Conservation (phyloP, 371 early-diverging fungal genomes). For the Mortierella sp. region DNA sequence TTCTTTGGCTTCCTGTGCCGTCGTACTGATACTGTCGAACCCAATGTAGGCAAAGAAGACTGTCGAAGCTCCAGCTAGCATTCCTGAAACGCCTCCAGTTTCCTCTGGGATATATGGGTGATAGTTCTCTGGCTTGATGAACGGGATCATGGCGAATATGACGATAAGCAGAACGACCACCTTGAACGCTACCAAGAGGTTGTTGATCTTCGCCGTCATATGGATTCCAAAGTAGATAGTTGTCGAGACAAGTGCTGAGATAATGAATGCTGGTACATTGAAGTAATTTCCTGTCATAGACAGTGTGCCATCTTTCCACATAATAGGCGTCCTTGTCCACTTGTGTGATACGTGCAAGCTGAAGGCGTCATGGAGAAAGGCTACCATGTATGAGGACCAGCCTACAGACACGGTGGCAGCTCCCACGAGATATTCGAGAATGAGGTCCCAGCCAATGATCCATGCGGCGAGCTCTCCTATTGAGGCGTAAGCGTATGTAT, state of each 20-base stretch:
- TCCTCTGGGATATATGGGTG: slow-evolving; percentile 84
- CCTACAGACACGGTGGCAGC: slow-evolving; percentile 77
- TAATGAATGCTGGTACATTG: slow-evolving; percentile 80
- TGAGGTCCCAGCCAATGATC: slow-evolving; percentile 89
- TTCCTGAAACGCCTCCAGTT: slow-evolving; percentile 71
- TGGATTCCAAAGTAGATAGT: slow-evolving; percentile 79
- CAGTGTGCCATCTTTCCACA: slow-evolving; percentile 62
- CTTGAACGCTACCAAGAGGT: slow-evolving; percentile 77
- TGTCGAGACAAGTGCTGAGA: slow-evolving; percentile 66
- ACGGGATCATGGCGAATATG: slow-evolving; percentile 74
- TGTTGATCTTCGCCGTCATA: slow-evolving; percentile 79
- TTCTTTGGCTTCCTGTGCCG: slow-evolving; percentile 85
- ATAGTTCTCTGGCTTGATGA: slow-evolving; percentile 76
- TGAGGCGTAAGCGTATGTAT: slow-evolving; percentile 86
- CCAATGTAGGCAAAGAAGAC: slow-evolving; percentile 92
- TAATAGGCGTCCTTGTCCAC: slow-evolving; percentile 71
- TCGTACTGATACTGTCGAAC: slow-evolving; percentile 90
- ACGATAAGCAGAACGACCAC: slow-evolving; percentile 81
- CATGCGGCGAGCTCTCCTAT: slow-evolving; percentile 87
- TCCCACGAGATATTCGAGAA: slow-evolving; percentile 84
- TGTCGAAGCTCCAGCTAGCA: slow-evolving; percentile 79
- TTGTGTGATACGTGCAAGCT: slow-evolving; percentile 55
- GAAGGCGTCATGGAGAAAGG: slow-evolving; percentile 75
- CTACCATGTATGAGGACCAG: slow-evolving; percentile 82
- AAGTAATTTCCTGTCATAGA: slow-evolving; percentile 65